Evolutionary conservation across 768 basidiomycete genomes (phyloP).

Genomic region (Naganishia kalamii): DNA sequence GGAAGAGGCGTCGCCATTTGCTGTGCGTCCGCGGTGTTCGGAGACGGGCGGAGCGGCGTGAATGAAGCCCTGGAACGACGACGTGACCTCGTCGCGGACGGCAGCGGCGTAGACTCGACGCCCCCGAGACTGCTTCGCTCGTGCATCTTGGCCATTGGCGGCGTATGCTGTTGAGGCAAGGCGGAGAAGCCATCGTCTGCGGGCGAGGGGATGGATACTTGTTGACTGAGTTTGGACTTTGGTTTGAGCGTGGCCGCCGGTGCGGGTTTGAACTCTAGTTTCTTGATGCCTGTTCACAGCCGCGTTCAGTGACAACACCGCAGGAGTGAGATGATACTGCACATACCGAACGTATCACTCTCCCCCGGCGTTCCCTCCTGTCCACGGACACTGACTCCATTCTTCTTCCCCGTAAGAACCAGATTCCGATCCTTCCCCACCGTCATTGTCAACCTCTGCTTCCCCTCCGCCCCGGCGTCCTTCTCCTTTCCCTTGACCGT

Average conservation of each 20-base stretch:
- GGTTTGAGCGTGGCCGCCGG: not conserved
- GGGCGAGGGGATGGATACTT: slow-evolving; percentile 5
- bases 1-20: slow-evolving; percentile 6
- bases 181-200: slow-evolving; percentile 13
- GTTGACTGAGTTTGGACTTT: slow-evolving; percentile 11
- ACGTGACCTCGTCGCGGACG: slow-evolving; percentile 3
- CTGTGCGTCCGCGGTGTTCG: not conserved
- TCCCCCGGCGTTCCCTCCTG: not conserved
- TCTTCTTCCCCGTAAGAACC: slow-evolving; percentile 12
- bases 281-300: slow-evolving; percentile 2
- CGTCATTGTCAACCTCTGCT: not conserved
- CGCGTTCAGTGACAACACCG: too few relatives aligned
- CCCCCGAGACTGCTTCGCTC: not conserved
- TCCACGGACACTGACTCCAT: not conserved
- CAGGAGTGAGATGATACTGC: too few relatives aligned
- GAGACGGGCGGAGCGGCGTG: slow-evolving; percentile 5
- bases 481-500: not conserved
- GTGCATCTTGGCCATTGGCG: slow-evolving; percentile 5
- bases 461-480: not conserved
- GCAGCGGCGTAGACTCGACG: slow-evolving; percentile 5
- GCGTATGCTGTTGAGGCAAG: slow-evolving; percentile 3
- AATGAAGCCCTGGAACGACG: not conserved
- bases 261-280: slow-evolving; percentile 2
- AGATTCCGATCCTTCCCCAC: slow-evolving; percentile 11
- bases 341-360: slow-evolving; percentile 6